phyloP scores from a whole-genome alignment of 805 yeast species.

The Lachancea cidri region DNA sequence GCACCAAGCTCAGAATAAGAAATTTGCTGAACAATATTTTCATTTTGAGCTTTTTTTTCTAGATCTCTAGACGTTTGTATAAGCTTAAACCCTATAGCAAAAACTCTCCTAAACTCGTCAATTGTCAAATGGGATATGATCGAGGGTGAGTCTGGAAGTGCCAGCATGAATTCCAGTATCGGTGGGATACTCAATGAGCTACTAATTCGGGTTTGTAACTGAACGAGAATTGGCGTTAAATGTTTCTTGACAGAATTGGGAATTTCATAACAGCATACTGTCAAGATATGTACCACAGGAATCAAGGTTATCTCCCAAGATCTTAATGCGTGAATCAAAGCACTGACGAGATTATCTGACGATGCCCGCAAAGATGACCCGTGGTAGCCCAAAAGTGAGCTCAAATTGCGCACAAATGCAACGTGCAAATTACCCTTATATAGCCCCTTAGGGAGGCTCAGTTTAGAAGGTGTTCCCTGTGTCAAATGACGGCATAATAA shows the following conservation, averaged over 20 bases:
- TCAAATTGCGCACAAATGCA: slow-evolving; percentile 55
- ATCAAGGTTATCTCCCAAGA: slow-evolving; percentile 77
- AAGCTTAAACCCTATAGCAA: slow-evolving; percentile 77
- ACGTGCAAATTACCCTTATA: slow-evolving; percentile 61
- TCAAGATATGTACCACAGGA: slow-evolving; percentile 71
- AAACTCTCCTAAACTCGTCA: slow-evolving; percentile 73
- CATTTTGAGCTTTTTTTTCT: slow-evolving; percentile 12
- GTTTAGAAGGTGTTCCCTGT: slow-evolving; percentile 40
- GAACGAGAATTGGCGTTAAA: slow-evolving; percentile 62
- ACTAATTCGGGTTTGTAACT: slow-evolving; percentile 69
- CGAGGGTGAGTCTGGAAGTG: slow-evolving; percentile 60
- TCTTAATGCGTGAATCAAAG: slow-evolving; percentile 51
- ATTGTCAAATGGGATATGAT: slow-evolving; percentile 66
- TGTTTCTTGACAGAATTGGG: slow-evolving; percentile 68
- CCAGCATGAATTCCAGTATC: slow-evolving; percentile 66
- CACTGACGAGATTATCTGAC: slow-evolving; percentile 57
- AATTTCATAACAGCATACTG: slow-evolving; percentile 74
- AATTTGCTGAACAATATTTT: slow-evolving; percentile 3
- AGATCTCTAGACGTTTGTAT: slow-evolving; percentile 65
- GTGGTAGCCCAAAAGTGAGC: slow-evolving; percentile 59
- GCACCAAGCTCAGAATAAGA: slow-evolving; percentile 43
- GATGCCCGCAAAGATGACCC: slow-evolving; percentile 48
- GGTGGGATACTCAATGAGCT: slow-evolving; percentile 65
- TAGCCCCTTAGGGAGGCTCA: slow-evolving; percentile 40
- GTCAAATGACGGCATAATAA: slow-evolving; percentile 57